phyloP scores from a whole-genome alignment of 345 rosid genomes.

The Cardamine chenopodiifolia region DNA sequence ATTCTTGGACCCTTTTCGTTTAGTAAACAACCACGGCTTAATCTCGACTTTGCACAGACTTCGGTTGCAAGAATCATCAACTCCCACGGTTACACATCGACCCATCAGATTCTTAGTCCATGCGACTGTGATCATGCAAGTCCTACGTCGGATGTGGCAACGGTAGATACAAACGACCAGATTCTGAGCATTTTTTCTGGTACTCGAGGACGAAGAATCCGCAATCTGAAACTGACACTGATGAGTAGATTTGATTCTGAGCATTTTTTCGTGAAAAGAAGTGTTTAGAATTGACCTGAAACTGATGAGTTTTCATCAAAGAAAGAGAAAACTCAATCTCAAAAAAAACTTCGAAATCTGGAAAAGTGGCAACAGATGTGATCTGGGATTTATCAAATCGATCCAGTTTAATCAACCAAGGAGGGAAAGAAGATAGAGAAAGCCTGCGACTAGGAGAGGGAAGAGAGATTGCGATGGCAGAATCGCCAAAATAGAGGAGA shows the following conservation, averaged over 20 bases:
- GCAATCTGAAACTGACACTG: too few species aligned
- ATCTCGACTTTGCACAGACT: conserved; percentile 90
- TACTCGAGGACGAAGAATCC: conserved; percentile 71
- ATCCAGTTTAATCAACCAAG: conserved; percentile 20
- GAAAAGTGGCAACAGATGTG: conserved; percentile 30
- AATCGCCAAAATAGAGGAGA: conserved; percentile 31
- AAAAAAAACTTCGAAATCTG: conserved; percentile 18
- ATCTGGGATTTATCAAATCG: conserved; percentile 25
- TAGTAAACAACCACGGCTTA: conserved; percentile 92
- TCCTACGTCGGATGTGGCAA: conserved; percentile 64
- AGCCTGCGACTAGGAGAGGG: conserved; percentile 33
- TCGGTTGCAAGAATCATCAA: conserved; percentile 74
- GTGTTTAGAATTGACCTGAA: conserved; percentile 19
- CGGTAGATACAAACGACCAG: conserved; percentile 76
- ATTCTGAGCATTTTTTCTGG: conserved; percentile 68
- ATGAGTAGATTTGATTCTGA: too few species aligned
- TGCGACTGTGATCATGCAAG: conserved; percentile 70
- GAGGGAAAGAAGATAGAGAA: conserved; percentile 22
- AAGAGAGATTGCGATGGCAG: neutral
- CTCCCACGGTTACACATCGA: conserved; percentile 72
- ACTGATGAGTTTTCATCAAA: conserved; percentile 27
- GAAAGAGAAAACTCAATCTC: conserved; percentile 35
- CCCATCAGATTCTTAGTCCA: conserved; percentile 97
- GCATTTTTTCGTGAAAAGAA: conserved; percentile 45
- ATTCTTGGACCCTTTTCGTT: conserved; percentile 87